These are phyloP conservation scores for Arthrobotrys conoides DNA, from an alignment of 2,329 filamentous ascomycete species.

Conservation along the genomic window DNA sequence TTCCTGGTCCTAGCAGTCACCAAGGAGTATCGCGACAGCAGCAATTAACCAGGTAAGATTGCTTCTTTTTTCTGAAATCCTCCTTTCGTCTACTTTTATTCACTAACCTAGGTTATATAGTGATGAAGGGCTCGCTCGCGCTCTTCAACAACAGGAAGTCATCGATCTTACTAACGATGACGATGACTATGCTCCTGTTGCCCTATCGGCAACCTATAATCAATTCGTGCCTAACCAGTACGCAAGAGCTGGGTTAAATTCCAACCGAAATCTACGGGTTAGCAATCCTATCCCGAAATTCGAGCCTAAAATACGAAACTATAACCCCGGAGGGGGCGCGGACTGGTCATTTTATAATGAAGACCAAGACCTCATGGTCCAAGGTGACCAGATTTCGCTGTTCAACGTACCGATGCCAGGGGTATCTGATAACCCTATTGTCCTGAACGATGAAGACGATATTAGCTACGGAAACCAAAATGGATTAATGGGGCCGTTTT, in stretches of 20 bases:
- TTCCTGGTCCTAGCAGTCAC: slow-evolving; percentile 10
- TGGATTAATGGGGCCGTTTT: neutral
- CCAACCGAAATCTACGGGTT: neutral
- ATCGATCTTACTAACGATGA: slow-evolving; percentile 53
- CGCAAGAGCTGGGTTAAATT: neutral
- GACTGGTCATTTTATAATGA: slow-evolving; percentile 33
- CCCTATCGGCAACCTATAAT: neutral
- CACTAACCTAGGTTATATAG: slow-evolving; percentile 20
- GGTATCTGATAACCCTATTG: slow-evolving; percentile 13
- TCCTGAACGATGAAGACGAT: slow-evolving; percentile 36
- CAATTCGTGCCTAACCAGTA: slow-evolving; percentile 4
- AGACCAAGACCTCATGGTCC: neutral
- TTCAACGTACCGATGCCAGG: neutral
- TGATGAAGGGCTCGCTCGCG: slow-evolving; percentile 25
- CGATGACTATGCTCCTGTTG: slow-evolving; percentile 7
- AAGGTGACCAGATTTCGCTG: neutral
- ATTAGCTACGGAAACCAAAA: neutral
- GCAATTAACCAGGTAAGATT: slow-evolving; percentile 23
- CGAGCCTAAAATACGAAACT: slow-evolving; percentile 16
- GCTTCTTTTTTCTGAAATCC: neutral
- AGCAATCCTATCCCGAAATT: slow-evolving; percentile 6
- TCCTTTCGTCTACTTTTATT: neutral
- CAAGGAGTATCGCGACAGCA: neutral
- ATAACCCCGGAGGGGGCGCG: neutral
- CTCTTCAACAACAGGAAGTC: slow-evolving; percentile 12